Evolutionary conservation across 2,329 filamentous ascomycete species (phyloP).

Genomic region (Westerdykella ornata): DNA sequence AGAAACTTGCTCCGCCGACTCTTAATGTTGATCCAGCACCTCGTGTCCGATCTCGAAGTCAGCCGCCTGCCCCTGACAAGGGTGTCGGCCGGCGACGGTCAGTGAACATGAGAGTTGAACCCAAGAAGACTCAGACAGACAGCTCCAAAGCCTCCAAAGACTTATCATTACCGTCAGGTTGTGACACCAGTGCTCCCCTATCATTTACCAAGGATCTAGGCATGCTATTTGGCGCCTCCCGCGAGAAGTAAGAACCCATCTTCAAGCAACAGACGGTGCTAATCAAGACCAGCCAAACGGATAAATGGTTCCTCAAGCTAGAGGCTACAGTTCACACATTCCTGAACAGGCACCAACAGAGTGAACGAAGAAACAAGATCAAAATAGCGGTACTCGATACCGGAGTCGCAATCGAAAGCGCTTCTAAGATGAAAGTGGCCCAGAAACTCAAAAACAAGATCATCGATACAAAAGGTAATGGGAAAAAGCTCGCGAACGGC

Average conservation of each 20-base stretch:
- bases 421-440: background rate
- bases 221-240: background rate
- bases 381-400: constrained; percentile 1
- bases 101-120: background rate
- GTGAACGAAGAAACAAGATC: background rate
- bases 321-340: background rate
- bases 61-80: background rate
- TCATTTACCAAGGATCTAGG: background rate
- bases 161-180: background rate
- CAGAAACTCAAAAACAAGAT: background rate
- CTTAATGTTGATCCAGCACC: too few relatives aligned
- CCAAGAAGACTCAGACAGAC: too few relatives aligned
- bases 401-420: background rate
- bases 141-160: too few relatives aligned
- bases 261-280: background rate
- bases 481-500: background rate
- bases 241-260: background rate
- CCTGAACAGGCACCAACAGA: background rate
- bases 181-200: background rate
- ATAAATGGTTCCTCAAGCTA: constrained; percentile 1
- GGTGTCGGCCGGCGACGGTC: background rate
- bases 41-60: background rate
- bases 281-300: background rate
- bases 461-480: background rate
- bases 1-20: too few relatives aligned